Evolutionary conservation across 2,329 filamentous ascomycete species (phyloP), one percentile per base, ranked within the genome.

Genomic region (Bimuria novae-zelandiae): DNA sequence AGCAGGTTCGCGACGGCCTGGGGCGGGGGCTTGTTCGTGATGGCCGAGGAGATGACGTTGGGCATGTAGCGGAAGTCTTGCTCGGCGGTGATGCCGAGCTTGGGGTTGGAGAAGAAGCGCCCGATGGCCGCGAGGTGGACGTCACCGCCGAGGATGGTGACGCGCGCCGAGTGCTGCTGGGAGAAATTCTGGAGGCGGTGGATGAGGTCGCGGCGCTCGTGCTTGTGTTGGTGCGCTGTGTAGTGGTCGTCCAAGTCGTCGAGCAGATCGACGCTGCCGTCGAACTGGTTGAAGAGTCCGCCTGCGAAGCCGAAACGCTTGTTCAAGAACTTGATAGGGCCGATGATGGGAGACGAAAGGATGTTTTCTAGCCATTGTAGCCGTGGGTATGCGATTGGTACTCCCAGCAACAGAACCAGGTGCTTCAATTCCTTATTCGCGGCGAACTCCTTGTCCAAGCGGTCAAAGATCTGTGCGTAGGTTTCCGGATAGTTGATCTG

Each of bases 331-430:
- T 92, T 92, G 69, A 97, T 85, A 0, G 92, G 92, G 0, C 89
- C 92, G 68, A 97, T 92, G 21, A 97, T 63, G 0, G 93, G 92
- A 55, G 90, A 95, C 14, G 84, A 83, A 63, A 97, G 84, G 52
- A 97, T 89, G 67, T 96, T 97, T 72, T 97, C 93, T 4, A 97
- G 81, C 93, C 93, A 97, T n/a, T 92, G 94, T 49, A 97, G 81
- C 63, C 93, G 90, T 1, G 80, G 81, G 59, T 83, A 80, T 1
- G 79, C 78, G 63, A 95, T 93, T 0, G 92, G 90, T 19, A 89
- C 85, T 51, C 88, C 89, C 2, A 88, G 76, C 10, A 88, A 74
- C 19, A 88, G 72, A 33, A 88, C 77, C 19, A 88, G 68, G 64
- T 88, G 85, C 72, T 84, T 87, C 67, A 87, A 81, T 16, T 82